Evolutionary conservation across 805 yeast genomes (phyloP), one percentile per base, ranked within the genome.

Genomic region (Cyberlindnera galapagoensis): DNA sequence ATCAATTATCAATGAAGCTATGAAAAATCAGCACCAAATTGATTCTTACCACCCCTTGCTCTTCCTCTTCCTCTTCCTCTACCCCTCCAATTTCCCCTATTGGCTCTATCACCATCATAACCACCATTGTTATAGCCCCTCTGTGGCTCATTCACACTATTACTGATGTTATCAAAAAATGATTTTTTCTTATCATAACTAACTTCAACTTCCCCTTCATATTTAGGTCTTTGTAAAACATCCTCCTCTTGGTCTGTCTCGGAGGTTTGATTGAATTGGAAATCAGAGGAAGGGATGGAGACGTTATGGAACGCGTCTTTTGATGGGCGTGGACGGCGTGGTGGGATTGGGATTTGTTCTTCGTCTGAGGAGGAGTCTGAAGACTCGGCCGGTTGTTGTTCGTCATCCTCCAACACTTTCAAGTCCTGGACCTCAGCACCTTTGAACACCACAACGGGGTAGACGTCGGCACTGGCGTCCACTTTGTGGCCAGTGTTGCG

Each of bases 381-480:
- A 11, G 37, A 34, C 16, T 39, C 35, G 22, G 27, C 24, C 21
- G 21, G 10, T 9, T 35, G 25, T 33, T 24, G 22, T 11, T 16
- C 26, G 4, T 78, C 76, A 22, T 67, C 67, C 41, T 87, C 97
- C 50, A 90, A 67, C 34, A 92, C 92, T 44, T 76, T 76, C 57
- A 92, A 68, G 51, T 83, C 95, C 60, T 84, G 82, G 15, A 92
- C 97, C 49, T 90, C 97, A 17, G 83, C 74, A 23, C 98, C 98
- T 46, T 88, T 75, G 56, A 92, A 82, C 34, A 81, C 83, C 31
- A 92, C 85, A 36, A 71, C 73, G 18, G 83, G 88, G 58, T 75
- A 84, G 11, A 80, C 69, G 26, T 66, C 68, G n/a, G 66, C 59
- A 13, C 84, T 78, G 6, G 94, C 80, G 35, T 74, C 70, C 24